Evolutionary conservation across 345 rosid genomes (phyloP), one percentile per base, ranked within the genome.

Genomic region (Erucastrum elatum): DNA sequence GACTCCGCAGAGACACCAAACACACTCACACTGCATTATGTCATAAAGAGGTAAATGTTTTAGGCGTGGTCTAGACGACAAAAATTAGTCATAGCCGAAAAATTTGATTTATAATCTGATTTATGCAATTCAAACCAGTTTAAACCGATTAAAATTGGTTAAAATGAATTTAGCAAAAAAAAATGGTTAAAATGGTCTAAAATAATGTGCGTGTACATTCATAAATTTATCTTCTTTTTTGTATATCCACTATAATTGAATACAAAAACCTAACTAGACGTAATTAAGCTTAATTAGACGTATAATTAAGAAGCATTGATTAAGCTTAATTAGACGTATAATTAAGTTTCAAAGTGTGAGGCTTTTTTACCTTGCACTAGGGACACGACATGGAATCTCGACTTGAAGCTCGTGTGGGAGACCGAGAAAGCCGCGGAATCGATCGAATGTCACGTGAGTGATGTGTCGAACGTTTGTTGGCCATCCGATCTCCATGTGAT

Each of bases 1-100:
- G 98, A 94, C 59, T 92, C 95, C 1, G 98, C 97, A 2, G 98
- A 95, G 66, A 95, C 99, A 5, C 99, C 98, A 84, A 95, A 95
- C 68, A 95, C 97, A 16, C 91, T 95, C 67, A 88, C 98, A 81
- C 98, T 95, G 86, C 81, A 85, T 65, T 49, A 5, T 0, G 17
- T n/a, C 5, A n/a, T 13, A n/a, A 49, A 49, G 8, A 49, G n/a
- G 56, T 49, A 17, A 49, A n/a, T 5, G 16, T 49, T 21, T 21
- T 21, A 21, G 21, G 21, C 21, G 21, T 21, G 21, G 21, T 21
- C 21, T 21, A 21, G 21, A 21, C 21, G 21, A 21, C 21, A 21
- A 21, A 21, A 21, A 21, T 21, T 21, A 21, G 21, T 21, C 21
- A 21, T 21, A 44, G 4, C 5, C 4, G 0, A 33, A 44, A 39